Base-by-base conservation (phyloP, 2,329 filamentous ascomycete genomes). In the Fusarium sp. region DNA sequence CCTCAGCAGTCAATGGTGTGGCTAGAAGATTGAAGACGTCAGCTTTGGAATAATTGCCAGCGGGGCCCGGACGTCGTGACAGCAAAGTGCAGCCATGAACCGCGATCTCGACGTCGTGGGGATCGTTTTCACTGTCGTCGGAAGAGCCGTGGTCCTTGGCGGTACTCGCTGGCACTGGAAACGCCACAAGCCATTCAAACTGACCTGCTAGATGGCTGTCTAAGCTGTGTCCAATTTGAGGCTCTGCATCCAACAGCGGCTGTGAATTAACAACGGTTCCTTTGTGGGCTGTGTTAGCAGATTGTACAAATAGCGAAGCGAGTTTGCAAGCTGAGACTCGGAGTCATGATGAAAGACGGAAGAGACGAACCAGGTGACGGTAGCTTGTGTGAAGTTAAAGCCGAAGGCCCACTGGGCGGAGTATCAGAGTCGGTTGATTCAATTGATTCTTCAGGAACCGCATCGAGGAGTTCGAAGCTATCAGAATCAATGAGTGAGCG, bases 41-140 rank as follows among this genome's bases (percentile, higher is more conserved):
- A 81, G 82, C 79, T 51, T 61, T 50, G 20, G 44, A 64, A 54
- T 61, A 64, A 54, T 61, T 65, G 48, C 73, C 73, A 44, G 73
- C 74, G 26, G 75, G 70, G 20, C 74, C 71, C 31, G 79, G 74
- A 57, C 78, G 77, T 68, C 82, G 82, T 51, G 81, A 81, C 66
- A 90, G 75, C 61, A 90, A 78, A 74, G 88, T 90, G 81, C 87
- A 89, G 63, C 87, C 88, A 72, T 87, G 85, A 24, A 85, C 77
- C 71, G 80, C 81, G 58, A 74, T 79, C 68, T 75, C 66, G 65
- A 68, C 53, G n/a, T 61, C 26, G 36, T 50, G 59, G 68, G 51
- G 47, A 54, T 51, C 51, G 38, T 62, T 56, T 42, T 61, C 58
- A 56, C 66, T 65, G 54, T 75, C 45, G 39, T 61, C 55, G 33